Evolutionary conservation across 768 basidiomycete species (phyloP), one percentile per base, ranked within the genome.

Genomic region (Cyclocybe aegerita): DNA sequence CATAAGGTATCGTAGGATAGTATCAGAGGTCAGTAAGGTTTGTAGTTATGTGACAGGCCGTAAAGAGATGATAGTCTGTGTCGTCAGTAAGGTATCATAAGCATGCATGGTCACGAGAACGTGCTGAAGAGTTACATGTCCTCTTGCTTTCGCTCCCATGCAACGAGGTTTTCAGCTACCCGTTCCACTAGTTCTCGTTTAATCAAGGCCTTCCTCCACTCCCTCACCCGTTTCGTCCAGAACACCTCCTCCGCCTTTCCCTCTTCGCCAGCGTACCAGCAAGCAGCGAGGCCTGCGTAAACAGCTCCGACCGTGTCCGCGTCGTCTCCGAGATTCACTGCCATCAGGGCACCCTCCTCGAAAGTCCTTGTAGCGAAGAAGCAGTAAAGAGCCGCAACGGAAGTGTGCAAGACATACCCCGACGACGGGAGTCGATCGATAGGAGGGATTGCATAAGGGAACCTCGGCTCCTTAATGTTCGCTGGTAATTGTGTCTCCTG

Each of bases 301-400:
- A 77, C 66, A 2, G 73, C 73, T 0, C 71, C 76, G 7, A 76
- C 70, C 7, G 76, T 77, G 58, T 77, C 76, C 1, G 77, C 70
- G 54, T 77, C 75, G 49, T 60, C 50, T 1, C 75, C 73, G 50
- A 78, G 58, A 54, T 79, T 77, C 8, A 73, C 71, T 4, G 70
- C 72, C 60, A 76, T 65, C 37, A 76, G 57, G 3, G 75, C 77
- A 7, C 77, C 77, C 6, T 69, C 67, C 46, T 77, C 75, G 47
- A 78, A 77, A 2, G 60, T 71, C 32, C 62, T 55, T 11, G 75
- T 76, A 2, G 69, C 66, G 16, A 77, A 66, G 58, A 78, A 78
- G 40, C 74, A 75, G 48, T 76, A 77, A 2, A 78, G 61, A 5
- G 73, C 75, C 1, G 75, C 71, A 5, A 73, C 61, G 9, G 74